Evolutionary conservation across 192 early-diverging fungal genomes (phyloP).

Genomic region (Spizellomyces punctatus): DNA sequence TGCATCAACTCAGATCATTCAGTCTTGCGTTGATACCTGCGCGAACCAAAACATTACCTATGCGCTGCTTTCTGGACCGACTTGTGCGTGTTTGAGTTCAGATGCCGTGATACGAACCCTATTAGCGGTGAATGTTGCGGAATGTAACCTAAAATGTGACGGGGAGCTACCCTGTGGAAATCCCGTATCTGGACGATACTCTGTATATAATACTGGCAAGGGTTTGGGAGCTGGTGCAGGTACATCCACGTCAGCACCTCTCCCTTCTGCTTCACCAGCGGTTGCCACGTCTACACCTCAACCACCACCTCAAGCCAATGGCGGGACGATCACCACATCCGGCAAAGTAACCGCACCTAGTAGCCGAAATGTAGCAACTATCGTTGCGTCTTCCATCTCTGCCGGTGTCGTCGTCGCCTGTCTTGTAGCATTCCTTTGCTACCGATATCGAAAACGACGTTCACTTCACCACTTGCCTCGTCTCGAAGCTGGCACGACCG

Average conservation of each 20-base stretch:
- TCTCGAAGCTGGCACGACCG: constrained; percentile 1
- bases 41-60: not conserved
- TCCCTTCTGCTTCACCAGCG: not conserved
- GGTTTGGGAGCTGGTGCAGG: not conserved
- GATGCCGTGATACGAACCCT: not conserved
- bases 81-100: not conserved
- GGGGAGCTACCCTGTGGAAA: constrained; percentile 4
- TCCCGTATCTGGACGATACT: not conserved
- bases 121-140: constrained; percentile 2
- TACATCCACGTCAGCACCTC: not conserved
- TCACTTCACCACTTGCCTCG: not conserved
- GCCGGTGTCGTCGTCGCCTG: not conserved
- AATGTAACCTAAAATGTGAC: constrained; percentile 5
- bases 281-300: not conserved
- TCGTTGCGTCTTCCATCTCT: not conserved
- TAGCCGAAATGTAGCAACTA: not conserved
- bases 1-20: not conserved
- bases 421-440: not conserved
- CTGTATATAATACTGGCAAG: constrained; percentile 6
- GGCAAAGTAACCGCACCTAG: not conserved
- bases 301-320: not conserved
- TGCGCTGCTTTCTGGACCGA: not conserved
- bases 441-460: constrained; percentile 8
- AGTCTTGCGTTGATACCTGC: constrained; percentile 4
- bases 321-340: not conserved